phyloP scores from a whole-genome alignment of 352 stramenopile species.

The Phytophthora nicotianae region DNA sequence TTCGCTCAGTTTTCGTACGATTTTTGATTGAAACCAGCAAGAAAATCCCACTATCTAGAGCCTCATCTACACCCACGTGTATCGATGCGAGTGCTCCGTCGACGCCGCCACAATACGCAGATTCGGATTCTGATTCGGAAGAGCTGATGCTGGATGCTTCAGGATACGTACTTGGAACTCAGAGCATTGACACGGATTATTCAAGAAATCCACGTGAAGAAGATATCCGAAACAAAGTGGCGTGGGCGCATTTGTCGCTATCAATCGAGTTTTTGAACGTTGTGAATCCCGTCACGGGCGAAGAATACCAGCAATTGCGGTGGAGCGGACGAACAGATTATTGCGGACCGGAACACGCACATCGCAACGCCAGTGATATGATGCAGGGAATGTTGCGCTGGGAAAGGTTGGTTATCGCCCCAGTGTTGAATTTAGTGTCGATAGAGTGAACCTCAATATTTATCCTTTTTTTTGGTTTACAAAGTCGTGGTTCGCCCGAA shows the following conservation, averaged over 20 bases:
- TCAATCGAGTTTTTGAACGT: conserved; percentile 48
- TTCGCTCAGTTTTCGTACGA: conserved; percentile 47
- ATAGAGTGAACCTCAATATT: conserved; percentile 23
- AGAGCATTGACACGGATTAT: conserved; percentile 41
- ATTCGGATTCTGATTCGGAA: conserved; percentile 14
- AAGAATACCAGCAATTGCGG: conserved; percentile 37
- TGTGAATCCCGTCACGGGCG: conserved; percentile 28
- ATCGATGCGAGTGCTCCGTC: conserved; percentile 25
- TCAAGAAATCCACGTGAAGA: conserved; percentile 12
- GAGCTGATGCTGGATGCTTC: conserved; percentile 24
- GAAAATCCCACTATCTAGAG: conserved; percentile 12
- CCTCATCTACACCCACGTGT: background rate
- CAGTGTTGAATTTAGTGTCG: conserved; percentile 29
- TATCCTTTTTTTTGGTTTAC: background rate
- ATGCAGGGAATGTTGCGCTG: conserved; percentile 43
- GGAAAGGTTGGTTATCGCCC: conserved; percentile 42
- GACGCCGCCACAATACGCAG: conserved; percentile 12
- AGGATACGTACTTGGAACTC: conserved; percentile 45
- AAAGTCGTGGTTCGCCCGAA: no score
- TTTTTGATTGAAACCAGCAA: conserved; percentile 42
- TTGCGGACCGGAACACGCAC: conserved; percentile 37
- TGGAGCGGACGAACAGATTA: conserved; percentile 50
- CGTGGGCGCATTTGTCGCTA: conserved; percentile 46
- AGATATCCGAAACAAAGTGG: conserved; percentile 29
- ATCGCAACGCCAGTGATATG: conserved; percentile 44